Evolutionary conservation across 2,329 filamentous ascomycete species (phyloP).

Genomic region (Venturia oleaginea): DNA sequence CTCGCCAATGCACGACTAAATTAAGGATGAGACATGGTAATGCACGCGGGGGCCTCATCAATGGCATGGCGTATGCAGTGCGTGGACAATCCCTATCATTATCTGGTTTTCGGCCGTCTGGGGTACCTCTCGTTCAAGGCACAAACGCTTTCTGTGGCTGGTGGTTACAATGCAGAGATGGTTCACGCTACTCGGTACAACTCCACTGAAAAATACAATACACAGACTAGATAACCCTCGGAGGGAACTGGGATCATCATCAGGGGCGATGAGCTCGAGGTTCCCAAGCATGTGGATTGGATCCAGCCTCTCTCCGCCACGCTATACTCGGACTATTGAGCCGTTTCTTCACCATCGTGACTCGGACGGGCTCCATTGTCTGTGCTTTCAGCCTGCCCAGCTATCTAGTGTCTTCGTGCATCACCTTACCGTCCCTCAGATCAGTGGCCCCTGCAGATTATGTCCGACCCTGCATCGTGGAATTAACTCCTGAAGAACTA

Average conservation of each 20-base stretch:
- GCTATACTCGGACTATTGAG: background rate
- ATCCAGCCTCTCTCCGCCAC: background rate
- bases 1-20: background rate
- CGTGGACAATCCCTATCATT: too few species aligned
- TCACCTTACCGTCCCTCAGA: background rate
- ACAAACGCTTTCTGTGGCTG: too few species aligned
- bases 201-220: too few species aligned
- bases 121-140: too few species aligned
- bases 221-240: too few species aligned
- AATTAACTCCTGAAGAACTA: background rate
- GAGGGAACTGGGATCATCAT: too few species aligned
- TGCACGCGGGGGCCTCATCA: background rate
- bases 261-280: too few species aligned
- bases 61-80: background rate
- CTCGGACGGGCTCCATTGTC: background rate
- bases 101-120: too few species aligned
- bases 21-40: background rate
- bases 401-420: background rate
- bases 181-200: too few species aligned
- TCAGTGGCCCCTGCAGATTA: background rate
- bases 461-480: slow-evolving; percentile 19
- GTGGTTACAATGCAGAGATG: too few species aligned
- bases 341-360: background rate
- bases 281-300: background rate
- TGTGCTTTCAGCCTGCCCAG: background rate